Evolutionary conservation across 257 asterid genomes (phyloP), one percentile per base, ranked within the genome.

Genomic region (Petunia axillaris): DNA sequence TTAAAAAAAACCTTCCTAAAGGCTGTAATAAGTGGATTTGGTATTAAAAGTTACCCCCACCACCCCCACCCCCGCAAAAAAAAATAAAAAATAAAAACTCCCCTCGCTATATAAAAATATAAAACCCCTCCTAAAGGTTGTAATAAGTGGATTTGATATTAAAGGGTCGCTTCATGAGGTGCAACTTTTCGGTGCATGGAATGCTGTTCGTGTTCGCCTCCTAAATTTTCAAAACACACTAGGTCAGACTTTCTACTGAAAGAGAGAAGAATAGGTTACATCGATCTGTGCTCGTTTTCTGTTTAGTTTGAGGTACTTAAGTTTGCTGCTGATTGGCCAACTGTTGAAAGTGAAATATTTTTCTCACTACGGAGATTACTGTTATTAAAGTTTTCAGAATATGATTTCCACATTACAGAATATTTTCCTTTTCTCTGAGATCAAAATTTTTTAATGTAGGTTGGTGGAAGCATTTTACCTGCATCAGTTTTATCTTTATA

Each of bases 381-480:
- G 6, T 44, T 15, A 36, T 73, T 13, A 50, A 1, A 48, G 50
- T 25, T 35, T 60, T 71, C 44, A 48, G 62, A 73, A 70, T 68
- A 16, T 46, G 59, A 46, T 11, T 35, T 73, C 35, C 11, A 35
- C 50, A 71, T 35, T 50, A 6, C 35, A 13, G 59, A 50, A 46
- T 40, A 10, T 50, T 50, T 52, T 50, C 77, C 62, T 73, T 50
- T 73, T 48, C 36, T 73, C 78, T 11, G 62, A 50, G 62, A 73
- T 50, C 62, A 73, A 35, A 5, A 35, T 73, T 71, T 73, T 46
- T 38, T 5, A 73, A 81, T 68, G 60, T 64, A 94, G 98, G 95
- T 94, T 14, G 63, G 91, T 36, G 98, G 98, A 76, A 94, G 98
- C 91, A 87, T 94, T 84, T 85, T 94, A 87, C 98, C 98, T 67